Evolutionary conservation across 139 green algal species (phyloP).

Genomic region (Volvox africanus): DNA sequence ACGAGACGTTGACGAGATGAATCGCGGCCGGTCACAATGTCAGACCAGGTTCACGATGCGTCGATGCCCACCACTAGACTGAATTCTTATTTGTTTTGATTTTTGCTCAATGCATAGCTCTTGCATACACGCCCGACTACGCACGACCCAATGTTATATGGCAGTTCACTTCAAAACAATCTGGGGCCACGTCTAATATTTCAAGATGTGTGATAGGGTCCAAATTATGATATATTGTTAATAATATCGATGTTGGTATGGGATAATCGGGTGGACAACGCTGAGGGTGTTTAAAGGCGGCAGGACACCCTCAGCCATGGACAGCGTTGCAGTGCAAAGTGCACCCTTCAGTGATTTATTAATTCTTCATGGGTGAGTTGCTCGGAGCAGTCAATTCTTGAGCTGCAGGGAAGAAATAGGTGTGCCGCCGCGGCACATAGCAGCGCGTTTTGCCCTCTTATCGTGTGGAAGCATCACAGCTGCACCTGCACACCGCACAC

Average conservation of each 20-base stretch:
- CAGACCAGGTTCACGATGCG: no score
- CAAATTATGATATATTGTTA: neutral
- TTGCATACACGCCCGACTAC: no score
- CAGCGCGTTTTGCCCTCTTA: neutral
- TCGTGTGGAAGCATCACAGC: neutral
- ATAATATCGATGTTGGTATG: neutral
- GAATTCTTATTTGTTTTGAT: no score
- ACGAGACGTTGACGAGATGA: no score
- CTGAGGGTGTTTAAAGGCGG: neutral
- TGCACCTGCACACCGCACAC: neutral
- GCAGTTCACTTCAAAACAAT: neutral
- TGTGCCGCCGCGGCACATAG: neutral
- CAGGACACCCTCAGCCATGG: neutral
- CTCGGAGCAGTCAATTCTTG: neutral
- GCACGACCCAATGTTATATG: neutral
- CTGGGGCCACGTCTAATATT: neutral
- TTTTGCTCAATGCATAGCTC: no score
- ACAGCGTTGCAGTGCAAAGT: neutral
- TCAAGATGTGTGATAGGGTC: neutral
- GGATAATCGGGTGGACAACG: neutral
- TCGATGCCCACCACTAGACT: no score
- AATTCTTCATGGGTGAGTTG: constrained; percentile 30
- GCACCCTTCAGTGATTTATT: constrained; percentile 18
- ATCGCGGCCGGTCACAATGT: no score
- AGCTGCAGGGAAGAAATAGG: neutral